Base-by-base conservation (phyloP, 441 rosid species). In the Viola pubescens region DNA sequence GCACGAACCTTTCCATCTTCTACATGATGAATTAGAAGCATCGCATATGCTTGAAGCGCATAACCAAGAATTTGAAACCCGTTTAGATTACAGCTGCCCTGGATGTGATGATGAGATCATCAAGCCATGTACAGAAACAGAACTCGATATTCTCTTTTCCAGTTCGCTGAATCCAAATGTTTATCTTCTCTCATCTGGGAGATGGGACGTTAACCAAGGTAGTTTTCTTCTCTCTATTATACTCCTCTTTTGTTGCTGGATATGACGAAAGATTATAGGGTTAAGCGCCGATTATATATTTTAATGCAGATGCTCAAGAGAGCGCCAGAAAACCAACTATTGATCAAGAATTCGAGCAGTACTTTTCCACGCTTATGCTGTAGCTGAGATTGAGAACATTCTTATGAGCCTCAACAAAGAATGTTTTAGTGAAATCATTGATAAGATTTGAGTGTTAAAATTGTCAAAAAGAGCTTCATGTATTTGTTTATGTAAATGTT, bases 321-420 rank as follows among this genome's bases (percentile, higher is more conserved):
- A 47, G 53, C 37, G 43, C 60, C 7, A 69, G 73, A 60, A 78
- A 81, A 68, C 95, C 86, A 16, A 87, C 92, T 8, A 88, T 85
- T 60, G 96, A 88, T 77, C 86, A 82, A 75, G 96, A 88, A 71
- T 88, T 85, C 48, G 92, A 88, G 79, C 79, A 82, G 65, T 82
- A 83, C 68, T 88, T 88, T 74, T 88, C 96, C 39, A 71, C 1
- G 65, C 81, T 88, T 48, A 81, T 86, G 91, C 58, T 88, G 69
- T 82, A 82, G 78, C 43, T 7, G 67, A 52, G 14, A 48, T 37
- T 39, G 39, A 41, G 26, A 34, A 6, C 37, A 13, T 48, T 0
- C 12, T 0, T 13, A 6, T 14, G 12, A 14, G 38, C 48, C 54
- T 46, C 19, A 37, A 9, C 4, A 6, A 3, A 66, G 34, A 26